Percentiles rank a stretch among this genome's conserved stretches.
These are phyloP conservation scores for Yarrowia yakushimensis DNA, from an alignment of 805 yeast genomes.

Conservation along the genomic window DNA sequence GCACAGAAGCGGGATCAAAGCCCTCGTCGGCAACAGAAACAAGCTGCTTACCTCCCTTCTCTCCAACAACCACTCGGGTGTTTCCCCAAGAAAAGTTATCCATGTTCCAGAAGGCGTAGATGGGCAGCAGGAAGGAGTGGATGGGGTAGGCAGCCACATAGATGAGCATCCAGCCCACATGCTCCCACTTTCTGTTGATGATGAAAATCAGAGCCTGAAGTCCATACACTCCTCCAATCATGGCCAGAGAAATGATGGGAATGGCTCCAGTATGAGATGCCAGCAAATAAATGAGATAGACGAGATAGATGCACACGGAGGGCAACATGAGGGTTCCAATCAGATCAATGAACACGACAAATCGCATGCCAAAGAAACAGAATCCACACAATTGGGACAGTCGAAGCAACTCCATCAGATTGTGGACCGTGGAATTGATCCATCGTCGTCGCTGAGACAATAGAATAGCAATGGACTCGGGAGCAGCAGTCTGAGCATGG, in stretches of 20 bases:
- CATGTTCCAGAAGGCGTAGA: conserved; percentile 61
- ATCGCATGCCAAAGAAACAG: conserved; percentile 58
- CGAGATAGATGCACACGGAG: conserved; percentile 53
- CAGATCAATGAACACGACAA: conserved; percentile 54
- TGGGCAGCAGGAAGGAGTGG: conserved; percentile 59
- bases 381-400: conserved; percentile 61
- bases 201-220: conserved; percentile 58
- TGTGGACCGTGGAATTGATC: conserved; percentile 65
- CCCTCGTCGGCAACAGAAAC: conserved; percentile 38
- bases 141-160: conserved; percentile 57
- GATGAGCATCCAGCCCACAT: conserved; percentile 54
- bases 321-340: conserved; percentile 57
- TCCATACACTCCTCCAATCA: conserved; percentile 56
- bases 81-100: conserved; percentile 67
- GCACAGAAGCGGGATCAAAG: conserved; percentile 39
- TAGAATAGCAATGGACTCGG: conserved; percentile 49
- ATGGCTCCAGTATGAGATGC: conserved; percentile 51
- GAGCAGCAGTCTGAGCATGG: conserved; percentile 55
- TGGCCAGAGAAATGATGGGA: conserved; percentile 50
- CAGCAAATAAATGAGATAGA: conserved; percentile 50
- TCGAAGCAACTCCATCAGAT: conserved; percentile 54
- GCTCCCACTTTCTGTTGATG: conserved; percentile 44
- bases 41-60: conserved; percentile 48
- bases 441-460: conserved; percentile 61
- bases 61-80: conserved; percentile 55